A percentile compares a stretch with the other conserved stretches of the same genome.
phyloP scores from a whole-genome alignment of 148 eudicot species.

The Pharnaceum exiguum region DNA sequence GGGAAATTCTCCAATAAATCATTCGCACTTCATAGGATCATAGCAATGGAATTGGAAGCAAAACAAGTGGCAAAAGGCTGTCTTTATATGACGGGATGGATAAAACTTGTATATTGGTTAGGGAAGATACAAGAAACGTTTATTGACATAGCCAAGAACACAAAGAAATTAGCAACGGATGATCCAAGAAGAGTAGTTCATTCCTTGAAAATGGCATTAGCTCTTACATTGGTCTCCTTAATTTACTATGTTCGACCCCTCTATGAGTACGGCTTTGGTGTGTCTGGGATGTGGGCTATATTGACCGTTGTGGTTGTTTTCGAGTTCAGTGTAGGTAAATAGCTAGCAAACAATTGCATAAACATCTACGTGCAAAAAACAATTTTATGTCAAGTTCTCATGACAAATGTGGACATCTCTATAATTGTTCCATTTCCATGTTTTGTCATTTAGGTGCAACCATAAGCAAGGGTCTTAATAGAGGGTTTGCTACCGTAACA shows the following conservation, averaged over 20 bases:
- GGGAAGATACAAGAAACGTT: constrained; percentile 4
- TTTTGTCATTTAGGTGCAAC: constrained; percentile 27
- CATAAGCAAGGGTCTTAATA: constrained; percentile 34
- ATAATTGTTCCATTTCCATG: not conserved
- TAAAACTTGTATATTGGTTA: not conserved
- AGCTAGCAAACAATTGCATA: too few species aligned
- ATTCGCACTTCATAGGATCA: too few species aligned
- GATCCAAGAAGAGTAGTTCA: constrained; percentile 24
- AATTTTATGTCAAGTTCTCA: not conserved
- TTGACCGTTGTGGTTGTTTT: constrained; percentile 34
- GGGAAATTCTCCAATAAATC: too few species aligned
- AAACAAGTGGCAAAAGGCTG: not conserved
- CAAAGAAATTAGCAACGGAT: constrained; percentile 18
- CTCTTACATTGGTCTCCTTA: constrained; percentile 28
- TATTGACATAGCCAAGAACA: constrained; percentile 3
- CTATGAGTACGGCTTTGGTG: constrained; percentile 29
- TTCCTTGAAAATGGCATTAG: constrained; percentile 28
- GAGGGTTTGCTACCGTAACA: constrained; percentile 32
- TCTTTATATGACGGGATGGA: not conserved
- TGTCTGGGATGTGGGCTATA: constrained; percentile 33
- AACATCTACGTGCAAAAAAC: too few species aligned
- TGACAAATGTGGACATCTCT: not conserved
- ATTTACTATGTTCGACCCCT: constrained; percentile 29
- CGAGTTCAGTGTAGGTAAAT: constrained; percentile 29
- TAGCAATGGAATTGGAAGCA: constrained; percentile 6